phyloP scores from a whole-genome alignment of 192 early-diverging fungal genomes.

The Umbelopsis sp. region DNA sequence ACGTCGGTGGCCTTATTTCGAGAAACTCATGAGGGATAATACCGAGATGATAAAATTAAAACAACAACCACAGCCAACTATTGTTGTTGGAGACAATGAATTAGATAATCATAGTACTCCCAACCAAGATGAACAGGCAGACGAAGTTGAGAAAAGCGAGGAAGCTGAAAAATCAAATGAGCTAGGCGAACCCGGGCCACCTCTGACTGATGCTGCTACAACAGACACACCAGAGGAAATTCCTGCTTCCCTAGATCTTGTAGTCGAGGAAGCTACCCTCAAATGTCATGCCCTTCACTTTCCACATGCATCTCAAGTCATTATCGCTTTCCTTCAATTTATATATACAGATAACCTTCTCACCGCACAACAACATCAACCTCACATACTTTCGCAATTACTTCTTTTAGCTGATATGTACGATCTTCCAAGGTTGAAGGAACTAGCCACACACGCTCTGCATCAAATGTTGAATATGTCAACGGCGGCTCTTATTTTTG shows the following conservation, averaged over 20 bases:
- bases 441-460: slow-evolving; percentile 57
- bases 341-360: slow-evolving; percentile 70
- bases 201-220: background rate
- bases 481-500: slow-evolving; percentile 68
- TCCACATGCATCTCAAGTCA: slow-evolving; percentile 49
- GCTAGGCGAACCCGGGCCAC: too few relatives aligned
- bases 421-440: slow-evolving; percentile 56
- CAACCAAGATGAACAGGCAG: background rate
- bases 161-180: too few relatives aligned
- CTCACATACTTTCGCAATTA: slow-evolving; percentile 67
- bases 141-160: too few relatives aligned
- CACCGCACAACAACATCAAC: slow-evolving; percentile 68
- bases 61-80: too few relatives aligned
- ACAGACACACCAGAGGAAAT: background rate
- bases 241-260: background rate
- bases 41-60: background rate
- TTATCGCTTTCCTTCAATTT: slow-evolving; percentile 66
- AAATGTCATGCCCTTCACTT: slow-evolving; percentile 41
- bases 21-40: slow-evolving; percentile 36
- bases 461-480: slow-evolving; percentile 64
- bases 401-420: slow-evolving; percentile 67
- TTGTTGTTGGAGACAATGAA: background rate
- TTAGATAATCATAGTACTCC: background rate
- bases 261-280: slow-evolving; percentile 32
- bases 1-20: slow-evolving; percentile 52